Base-by-base conservation (phyloP, 495 filamentous ascomycete genomes). In the Penicillium ucsense region DNA sequence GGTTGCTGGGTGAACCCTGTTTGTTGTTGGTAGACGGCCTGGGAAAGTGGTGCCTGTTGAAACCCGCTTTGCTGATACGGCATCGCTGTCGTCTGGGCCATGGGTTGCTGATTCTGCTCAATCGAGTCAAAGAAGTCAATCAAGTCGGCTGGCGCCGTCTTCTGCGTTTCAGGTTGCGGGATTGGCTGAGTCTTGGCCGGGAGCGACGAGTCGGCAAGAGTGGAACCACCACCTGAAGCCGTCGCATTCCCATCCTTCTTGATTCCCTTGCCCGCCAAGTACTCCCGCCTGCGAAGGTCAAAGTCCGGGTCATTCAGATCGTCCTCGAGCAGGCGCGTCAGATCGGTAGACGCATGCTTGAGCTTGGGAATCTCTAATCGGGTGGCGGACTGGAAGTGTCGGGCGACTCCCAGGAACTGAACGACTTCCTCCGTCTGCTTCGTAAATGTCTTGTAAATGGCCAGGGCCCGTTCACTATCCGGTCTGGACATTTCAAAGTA, bases 91-190 rank as follows among this genome's bases (percentile, higher is more conserved):
- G 62, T 53, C 43, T 69, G 65, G 20, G 54, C 66, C 64, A 86
- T 80, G 2, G 76, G 74, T 48, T 89, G 88, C 63, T 91, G 88
- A 50, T 91, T 90, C 56, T 86, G 84, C 56, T 97, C 89, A 58
- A 99, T 97, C 3, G 91, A 91, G 50, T 92, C 92, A 60, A 99
- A 99, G 63, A 99, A 95, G 62, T 99, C 92, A 56, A 99, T 99
- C 44, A 99, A 70, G 67, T 97, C 87, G 41, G 83, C 75, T 0
- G 85, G 83, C 3, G 81, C 79, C 47, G 82, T 83, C 27, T 74
- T 68, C 48, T 65, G 59, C 53, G 61, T 55, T 49, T 58, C 52
- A 7, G 53, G 39, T 29, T 44, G 50, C 38, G 45, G 36, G 35
- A 41, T 57, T 1, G 57, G 46, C 29, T 49, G 46, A 29, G 63